phyloP scores from a whole-genome alignment of 1,139 yeast species.

The Hyphopichia pseudoburtonii region DNA sequence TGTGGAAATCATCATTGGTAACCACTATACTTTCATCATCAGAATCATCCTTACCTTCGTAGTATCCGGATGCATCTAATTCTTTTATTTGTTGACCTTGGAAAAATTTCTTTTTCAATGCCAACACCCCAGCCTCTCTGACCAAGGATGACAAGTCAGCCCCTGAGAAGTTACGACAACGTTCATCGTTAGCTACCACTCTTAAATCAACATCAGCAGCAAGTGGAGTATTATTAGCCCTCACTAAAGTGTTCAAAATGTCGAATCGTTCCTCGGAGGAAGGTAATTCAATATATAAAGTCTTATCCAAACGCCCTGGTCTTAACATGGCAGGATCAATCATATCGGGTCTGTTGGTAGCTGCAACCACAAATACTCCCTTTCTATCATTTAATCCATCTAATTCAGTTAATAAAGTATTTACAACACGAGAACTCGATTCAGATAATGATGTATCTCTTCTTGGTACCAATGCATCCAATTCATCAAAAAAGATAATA shows the following conservation, averaged over 20 bases:
- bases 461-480: conserved; percentile 94
- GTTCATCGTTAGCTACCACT: conserved; percentile 66
- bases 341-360: conserved; percentile 97
- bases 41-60: conserved; percentile 30
- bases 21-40: conserved; percentile 49
- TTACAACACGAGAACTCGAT: conserved; percentile 90
- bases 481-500: conserved; percentile 91
- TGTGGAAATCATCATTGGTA: conserved; percentile 61
- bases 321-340: conserved; percentile 97
- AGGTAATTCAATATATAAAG: conserved; percentile 88
- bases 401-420: conserved; percentile 86
- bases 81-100: conserved; percentile 48
- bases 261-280: conserved; percentile 74
- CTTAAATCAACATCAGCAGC: conserved; percentile 60
- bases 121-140: conserved; percentile 88
- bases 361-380: conserved; percentile 94
- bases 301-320: conserved; percentile 95
- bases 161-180: conserved; percentile 90
- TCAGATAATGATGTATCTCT: conserved; percentile 88
- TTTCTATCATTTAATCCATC: conserved; percentile 92
- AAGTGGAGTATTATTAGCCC: conserved; percentile 74
- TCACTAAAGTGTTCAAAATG: conserved; percentile 74
- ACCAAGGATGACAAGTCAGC: conserved; percentile 93
- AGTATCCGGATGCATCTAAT: conserved; percentile 46
- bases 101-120: conserved; percentile 73